Conservation (phyloP, 306 rosid genomes). For the Albizia julibrissin region DNA sequence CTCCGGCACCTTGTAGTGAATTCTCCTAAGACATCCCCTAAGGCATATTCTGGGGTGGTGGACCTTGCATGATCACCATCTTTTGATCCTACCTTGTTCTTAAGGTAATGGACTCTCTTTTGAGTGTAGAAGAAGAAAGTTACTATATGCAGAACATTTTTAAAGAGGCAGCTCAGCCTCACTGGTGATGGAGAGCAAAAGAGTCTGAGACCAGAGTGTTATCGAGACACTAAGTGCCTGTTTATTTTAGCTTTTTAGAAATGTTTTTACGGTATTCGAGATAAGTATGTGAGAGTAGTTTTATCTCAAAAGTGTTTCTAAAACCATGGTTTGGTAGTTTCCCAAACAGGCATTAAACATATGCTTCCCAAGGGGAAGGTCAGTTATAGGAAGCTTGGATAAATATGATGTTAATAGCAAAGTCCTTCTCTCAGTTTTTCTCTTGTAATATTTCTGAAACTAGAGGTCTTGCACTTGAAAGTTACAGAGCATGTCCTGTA, state of each 20-base stretch:
- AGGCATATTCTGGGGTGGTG: background rate
- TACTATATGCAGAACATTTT: conserved; percentile 16
- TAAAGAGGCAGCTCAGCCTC: conserved; percentile 7
- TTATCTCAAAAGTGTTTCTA: too few species aligned
- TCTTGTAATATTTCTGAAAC: conserved; percentile 17
- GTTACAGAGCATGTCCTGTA: conserved; percentile 31
- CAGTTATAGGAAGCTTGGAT: conserved; percentile 26
- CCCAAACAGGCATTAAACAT: background rate
- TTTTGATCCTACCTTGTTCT: conserved; percentile 13
- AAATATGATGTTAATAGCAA: background rate
- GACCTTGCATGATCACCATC: conserved; percentile 14
- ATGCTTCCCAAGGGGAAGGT: conserved; percentile 26
- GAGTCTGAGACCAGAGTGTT: background rate
- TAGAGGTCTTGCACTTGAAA: conserved; percentile 28
- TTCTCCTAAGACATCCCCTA: background rate
- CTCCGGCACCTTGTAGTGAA: conserved; percentile 44
- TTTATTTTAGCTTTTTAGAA: too few species aligned
- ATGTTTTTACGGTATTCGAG: too few species aligned
- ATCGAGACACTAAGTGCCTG: background rate
- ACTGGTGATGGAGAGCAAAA: conserved; percentile 24
- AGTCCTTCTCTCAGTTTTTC: background rate
- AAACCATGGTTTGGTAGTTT: too few species aligned
- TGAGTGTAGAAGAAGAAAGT: conserved; percentile 6
- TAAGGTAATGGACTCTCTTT: conserved; percentile 5
- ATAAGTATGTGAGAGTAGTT: too few species aligned